phyloP scores from a whole-genome alignment of 805 yeast species.

The Clavispora carvajalis region DNA sequence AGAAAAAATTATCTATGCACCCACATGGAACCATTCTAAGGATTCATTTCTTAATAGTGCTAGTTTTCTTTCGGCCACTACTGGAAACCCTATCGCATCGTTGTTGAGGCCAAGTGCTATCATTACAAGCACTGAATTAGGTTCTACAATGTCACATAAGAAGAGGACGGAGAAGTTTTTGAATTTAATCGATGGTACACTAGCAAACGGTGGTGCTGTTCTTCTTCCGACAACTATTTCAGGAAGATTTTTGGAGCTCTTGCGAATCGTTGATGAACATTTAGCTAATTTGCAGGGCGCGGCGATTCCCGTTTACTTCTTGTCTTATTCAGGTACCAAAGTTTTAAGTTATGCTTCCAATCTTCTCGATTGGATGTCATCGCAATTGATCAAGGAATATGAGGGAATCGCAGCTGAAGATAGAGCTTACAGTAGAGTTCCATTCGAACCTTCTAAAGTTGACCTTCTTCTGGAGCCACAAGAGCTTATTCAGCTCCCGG shows the following conservation, averaged over 20 bases:
- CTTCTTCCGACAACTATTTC: slow-evolving; percentile 77
- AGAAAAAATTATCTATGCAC: slow-evolving; percentile 82
- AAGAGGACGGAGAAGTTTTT: slow-evolving; percentile 60
- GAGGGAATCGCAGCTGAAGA: slow-evolving; percentile 36
- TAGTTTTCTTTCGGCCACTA: slow-evolving; percentile 42
- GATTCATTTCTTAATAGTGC: slow-evolving; percentile 81
- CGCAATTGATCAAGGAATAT: slow-evolving; percentile 81
- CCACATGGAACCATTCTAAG: slow-evolving; percentile 91
- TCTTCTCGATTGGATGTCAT: slow-evolving; percentile 94
- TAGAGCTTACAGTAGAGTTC: slow-evolving; percentile 42
- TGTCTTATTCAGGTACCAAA: slow-evolving; percentile 77
- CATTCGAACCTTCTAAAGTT: slow-evolving; percentile 69
- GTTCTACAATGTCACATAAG: slow-evolving; percentile 58
- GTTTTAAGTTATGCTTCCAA: slow-evolving; percentile 76
- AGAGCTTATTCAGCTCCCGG: slow-evolving; percentile 50
- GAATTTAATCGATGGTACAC: slow-evolving; percentile 55
- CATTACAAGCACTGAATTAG: slow-evolving; percentile 66
- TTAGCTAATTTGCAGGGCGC: slow-evolving; percentile 38
- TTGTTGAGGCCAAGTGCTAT: slow-evolving; percentile 77
- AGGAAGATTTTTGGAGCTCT: slow-evolving; percentile 74
- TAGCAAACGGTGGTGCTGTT: slow-evolving; percentile 75
- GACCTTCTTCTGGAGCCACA: slow-evolving; percentile 50
- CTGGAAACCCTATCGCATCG: slow-evolving; percentile 59
- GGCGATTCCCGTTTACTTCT: slow-evolving; percentile 65
- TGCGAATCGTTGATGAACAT: slow-evolving; percentile 67